Conservation (phyloP, 192 early-diverging fungal species). For the Podila epicladia region DNA sequence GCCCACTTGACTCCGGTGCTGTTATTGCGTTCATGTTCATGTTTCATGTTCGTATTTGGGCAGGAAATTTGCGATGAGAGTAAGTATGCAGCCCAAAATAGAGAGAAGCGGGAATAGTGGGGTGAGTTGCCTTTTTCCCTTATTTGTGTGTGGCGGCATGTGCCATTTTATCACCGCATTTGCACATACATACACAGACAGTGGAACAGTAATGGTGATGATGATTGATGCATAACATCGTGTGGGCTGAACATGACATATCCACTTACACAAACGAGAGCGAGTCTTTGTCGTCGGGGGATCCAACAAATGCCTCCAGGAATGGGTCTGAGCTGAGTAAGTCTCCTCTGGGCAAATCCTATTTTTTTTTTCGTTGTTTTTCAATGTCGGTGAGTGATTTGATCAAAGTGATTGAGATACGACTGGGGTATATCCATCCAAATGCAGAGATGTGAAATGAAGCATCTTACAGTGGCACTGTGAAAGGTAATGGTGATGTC, state of each 20-base stretch:
- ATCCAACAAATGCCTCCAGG: conserved; percentile 13
- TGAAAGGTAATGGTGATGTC: conserved; percentile 7
- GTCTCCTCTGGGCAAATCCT: conserved; percentile 19
- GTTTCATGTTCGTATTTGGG: neutral
- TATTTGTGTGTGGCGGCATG: neutral
- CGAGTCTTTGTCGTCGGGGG: conserved; percentile 4
- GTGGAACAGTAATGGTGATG: no score
- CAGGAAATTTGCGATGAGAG: neutral
- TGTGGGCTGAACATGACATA: neutral
- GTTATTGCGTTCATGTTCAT: neutral
- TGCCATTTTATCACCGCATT: neutral
- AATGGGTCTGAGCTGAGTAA: conserved; percentile 24
- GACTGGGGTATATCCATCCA: no score
- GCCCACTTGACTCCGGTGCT: conserved; percentile 23
- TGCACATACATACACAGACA: neutral
- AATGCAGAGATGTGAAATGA: neutral
- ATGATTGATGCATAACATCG: no score
- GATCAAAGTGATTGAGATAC: no score
- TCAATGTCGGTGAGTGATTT: neutral
- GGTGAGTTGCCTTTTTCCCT: neutral
- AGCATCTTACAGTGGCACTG: neutral
- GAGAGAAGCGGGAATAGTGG: neutral
- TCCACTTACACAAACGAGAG: conserved; percentile 13
- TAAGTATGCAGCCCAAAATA: neutral
- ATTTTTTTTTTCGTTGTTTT: neutral